Base-by-base conservation (phyloP, 1,284 basidiomycete genomes). In the Meira nashicola region DNA sequence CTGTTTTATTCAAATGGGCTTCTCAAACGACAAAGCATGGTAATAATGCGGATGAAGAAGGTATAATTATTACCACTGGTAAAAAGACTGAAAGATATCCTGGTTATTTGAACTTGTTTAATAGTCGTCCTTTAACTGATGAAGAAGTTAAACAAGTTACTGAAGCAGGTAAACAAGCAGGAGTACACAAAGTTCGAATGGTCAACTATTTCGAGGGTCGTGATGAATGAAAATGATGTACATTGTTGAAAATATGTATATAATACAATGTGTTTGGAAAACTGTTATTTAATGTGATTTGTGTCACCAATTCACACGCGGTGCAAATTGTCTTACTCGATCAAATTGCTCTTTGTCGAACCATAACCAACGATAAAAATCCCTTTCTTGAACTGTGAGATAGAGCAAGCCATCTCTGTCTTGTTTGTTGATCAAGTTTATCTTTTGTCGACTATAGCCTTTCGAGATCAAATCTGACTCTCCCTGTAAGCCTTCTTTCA, bases 51-150 rank as follows among this genome's bases (percentile, higher is more conserved):
- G 28, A 33, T 33, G 28, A 33, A 33, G 60, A 63, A 21, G 67
- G 67, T 3, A 68, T 70, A 57, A 67, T 70, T 48, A 65, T 64
- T 14, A 68, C 68, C 8, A 70, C 68, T 8, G 63, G 64, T 21
- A 60, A 57, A 58, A 68, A 70, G 39, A 55, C 65, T 33, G 58
- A 61, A 25, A 57, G 68, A 8, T 62, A 62, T 38, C 61, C 59
- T 28, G 64, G 64, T 47, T 66, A 66, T 44, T 49, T 70, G 12
- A 60, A 61, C 48, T 62, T 63, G 40, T 50, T 70, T 19, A 23
- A n/a, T 8, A 48, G n/a, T 48, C 46, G 46, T 8, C 17, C 17
- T 14, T 48, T 48, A 17, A 48, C 46, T 21, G 46, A 48, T 15
- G 46, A 14, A 14, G 64, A 70, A 53, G 17, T 57, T 6, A 39